Percentiles rank a stretch among this genome's conserved stretches.
These are phyloP conservation scores for Sonneratia alba DNA, from an alignment of 345 rosid genomes.

Conservation along the genomic window DNA sequence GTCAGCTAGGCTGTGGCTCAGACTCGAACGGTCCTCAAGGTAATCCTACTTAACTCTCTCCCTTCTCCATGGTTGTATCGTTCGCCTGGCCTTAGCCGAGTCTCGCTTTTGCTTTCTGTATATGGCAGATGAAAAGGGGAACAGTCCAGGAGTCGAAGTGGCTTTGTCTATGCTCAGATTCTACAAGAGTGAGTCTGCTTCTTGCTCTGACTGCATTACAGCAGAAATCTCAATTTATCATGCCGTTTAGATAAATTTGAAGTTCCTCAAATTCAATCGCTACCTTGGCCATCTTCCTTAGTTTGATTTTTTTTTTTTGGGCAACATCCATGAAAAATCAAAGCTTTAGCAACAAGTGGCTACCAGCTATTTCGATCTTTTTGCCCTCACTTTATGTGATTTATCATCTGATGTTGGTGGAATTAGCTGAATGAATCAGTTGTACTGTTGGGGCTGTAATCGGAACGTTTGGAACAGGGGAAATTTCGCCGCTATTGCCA, in stretches of 20 bases:
- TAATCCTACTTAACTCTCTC: conserved; percentile 6
- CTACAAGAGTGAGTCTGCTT: conserved; percentile 48
- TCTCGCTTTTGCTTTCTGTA: not conserved
- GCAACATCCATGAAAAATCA: not conserved
- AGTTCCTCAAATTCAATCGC: not conserved
- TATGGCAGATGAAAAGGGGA: conserved; percentile 30
- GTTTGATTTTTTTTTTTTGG: no score
- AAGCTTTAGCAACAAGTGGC: not conserved
- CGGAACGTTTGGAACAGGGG: conserved; percentile 38
- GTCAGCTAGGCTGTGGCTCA: conserved; percentile 17
- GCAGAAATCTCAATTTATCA: not conserved
- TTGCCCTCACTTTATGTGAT: no score
- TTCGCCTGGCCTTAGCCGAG: not conserved
- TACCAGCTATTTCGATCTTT: no score
- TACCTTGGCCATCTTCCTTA: not conserved
- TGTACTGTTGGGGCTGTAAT: not conserved
- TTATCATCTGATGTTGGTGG: not conserved
- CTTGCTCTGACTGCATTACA: not conserved
- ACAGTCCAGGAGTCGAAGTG: conserved; percentile 62
- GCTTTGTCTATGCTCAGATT: conserved; percentile 66
- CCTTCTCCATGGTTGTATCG: not conserved
- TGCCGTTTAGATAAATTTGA: not conserved
- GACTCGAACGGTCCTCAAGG: conserved; percentile 34
- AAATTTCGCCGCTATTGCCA: conserved; percentile 73
- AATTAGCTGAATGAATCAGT: not conserved